Evolutionary conservation across 2,329 filamentous ascomycete species (phyloP), one percentile per base, ranked within the genome.

Genomic region (Aspergillus transmontanensis): DNA sequence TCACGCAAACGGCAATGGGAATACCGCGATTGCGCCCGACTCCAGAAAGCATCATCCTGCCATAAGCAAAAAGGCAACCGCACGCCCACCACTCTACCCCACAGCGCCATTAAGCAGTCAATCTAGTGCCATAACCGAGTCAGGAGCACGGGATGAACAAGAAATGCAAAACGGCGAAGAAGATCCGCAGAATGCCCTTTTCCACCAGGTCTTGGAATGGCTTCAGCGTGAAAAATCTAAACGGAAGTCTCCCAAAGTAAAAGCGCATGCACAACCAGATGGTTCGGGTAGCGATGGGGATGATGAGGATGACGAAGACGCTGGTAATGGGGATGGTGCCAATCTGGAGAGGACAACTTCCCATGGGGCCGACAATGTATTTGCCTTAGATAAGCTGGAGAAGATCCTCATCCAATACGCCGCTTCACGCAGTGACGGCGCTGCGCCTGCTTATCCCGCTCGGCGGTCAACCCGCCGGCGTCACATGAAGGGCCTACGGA

Each of bases 171-270:
- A 66, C 21, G 66, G 66, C 58, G 65, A 76, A 5, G 74, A 76
- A n/a, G 75, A 77, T 57, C 56, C 70, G 26, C 76, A 78, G 45
- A 66, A 73, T 55, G 70, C 66, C 51, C 73, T 96, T 9, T 79
- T 95, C 32, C 84, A 88, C 23, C 92, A 96, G 73, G 88, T 97
- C 16, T 85, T 87, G 30, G 88, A 92, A 68, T 98, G 94, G 94
- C 81, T 97, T 45, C 88, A 94, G 69, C 86, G 89, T 57, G 93
- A 97, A 78, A 90, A 89, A 73, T 79, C 83, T 36, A 91, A 90
- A 76, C 87, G 88, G 69, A 84, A 85, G 45, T 78, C 83, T 11
- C 83, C 84, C 57, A 87, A 84, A 72, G 77, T 81, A 26, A 72
- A 84, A 73, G 69, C 82, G 78, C 76, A 71, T 81, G 76, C 68